phyloP scores from a whole-genome alignment of 148 eudicot species.

The Rhododendron ferrugineum region DNA sequence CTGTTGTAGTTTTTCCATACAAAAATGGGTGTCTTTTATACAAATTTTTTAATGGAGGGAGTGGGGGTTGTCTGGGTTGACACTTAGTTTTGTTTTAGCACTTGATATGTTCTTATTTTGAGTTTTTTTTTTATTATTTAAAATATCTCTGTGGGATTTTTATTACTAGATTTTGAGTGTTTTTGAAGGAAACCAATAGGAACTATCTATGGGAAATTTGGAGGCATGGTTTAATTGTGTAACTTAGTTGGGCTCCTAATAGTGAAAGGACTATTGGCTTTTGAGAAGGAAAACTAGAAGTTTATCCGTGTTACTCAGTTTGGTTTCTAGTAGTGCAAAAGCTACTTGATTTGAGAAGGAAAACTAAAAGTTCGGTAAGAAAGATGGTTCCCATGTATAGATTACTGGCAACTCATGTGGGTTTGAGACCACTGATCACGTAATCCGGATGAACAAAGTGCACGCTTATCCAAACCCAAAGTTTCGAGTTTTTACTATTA shows the following conservation, averaged over 20 bases:
- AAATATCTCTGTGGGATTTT: not conserved
- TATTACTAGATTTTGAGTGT: too few species aligned
- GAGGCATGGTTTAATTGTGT: not conserved
- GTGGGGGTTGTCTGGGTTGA: not conserved
- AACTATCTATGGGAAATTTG: not conserved
- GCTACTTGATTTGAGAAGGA: not conserved
- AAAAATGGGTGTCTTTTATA: not conserved
- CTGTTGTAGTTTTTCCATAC: not conserved
- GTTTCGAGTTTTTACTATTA: not conserved
- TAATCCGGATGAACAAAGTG: not conserved
- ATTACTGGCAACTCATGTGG: not conserved
- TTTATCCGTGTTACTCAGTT: not conserved
- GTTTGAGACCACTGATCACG: not conserved
- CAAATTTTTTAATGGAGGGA: not conserved
- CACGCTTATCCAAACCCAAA: not conserved
- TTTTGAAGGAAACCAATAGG: not conserved
- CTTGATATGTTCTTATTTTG: not conserved
- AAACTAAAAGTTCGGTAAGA: not conserved
- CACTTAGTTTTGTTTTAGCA: not conserved
- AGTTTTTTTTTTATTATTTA: not conserved
- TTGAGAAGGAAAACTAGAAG: not conserved
- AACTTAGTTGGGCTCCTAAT: not conserved
- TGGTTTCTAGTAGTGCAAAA: not conserved
- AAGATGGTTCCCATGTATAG: not conserved
- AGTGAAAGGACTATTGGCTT: not conserved